Conservation (phyloP, 306 rosid genomes). For the Quercus cerris region DNA sequence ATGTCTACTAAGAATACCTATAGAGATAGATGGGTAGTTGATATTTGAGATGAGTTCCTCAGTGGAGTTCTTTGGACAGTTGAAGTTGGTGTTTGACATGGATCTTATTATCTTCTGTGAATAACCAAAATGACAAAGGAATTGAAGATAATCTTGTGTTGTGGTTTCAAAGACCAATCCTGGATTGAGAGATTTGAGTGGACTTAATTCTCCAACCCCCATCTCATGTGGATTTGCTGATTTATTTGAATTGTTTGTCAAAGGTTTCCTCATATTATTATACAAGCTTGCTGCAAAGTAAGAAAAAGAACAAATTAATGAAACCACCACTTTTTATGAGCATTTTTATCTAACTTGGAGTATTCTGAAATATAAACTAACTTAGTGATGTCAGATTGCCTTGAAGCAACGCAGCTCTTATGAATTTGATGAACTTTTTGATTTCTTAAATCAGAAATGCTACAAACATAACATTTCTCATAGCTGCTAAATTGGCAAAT, state of each 20-base stretch:
- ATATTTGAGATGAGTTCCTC: slow-evolving; percentile 70
- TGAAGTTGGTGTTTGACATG: slow-evolving; percentile 55
- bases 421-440: too few species aligned
- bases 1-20: slow-evolving; percentile 41
- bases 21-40: slow-evolving; percentile 91
- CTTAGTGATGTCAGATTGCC: background rate
- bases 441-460: too few species aligned
- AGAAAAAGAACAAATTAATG: slow-evolving; percentile 5
- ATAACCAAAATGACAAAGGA: slow-evolving; percentile 80
- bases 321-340: background rate
- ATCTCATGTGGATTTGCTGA: slow-evolving; percentile 67
- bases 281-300: slow-evolving; percentile 57
- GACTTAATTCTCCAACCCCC: slow-evolving; percentile 88
- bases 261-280: slow-evolving; percentile 62
- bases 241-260: slow-evolving; percentile 67
- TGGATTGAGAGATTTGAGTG: slow-evolving; percentile 72
- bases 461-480: too few species aligned
- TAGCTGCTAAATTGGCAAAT: too few species aligned
- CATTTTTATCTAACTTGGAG: background rate
- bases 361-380: background rate
- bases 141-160: slow-evolving; percentile 48
- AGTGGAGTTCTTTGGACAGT: slow-evolving; percentile 57
- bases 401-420: too few species aligned
- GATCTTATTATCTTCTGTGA: slow-evolving; percentile 54
- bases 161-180: slow-evolving; percentile 77